Evolutionary conservation across 2,329 filamentous ascomycete species (phyloP), one percentile per base, ranked within the genome.

Genomic region (Exophiala aquamarina): DNA sequence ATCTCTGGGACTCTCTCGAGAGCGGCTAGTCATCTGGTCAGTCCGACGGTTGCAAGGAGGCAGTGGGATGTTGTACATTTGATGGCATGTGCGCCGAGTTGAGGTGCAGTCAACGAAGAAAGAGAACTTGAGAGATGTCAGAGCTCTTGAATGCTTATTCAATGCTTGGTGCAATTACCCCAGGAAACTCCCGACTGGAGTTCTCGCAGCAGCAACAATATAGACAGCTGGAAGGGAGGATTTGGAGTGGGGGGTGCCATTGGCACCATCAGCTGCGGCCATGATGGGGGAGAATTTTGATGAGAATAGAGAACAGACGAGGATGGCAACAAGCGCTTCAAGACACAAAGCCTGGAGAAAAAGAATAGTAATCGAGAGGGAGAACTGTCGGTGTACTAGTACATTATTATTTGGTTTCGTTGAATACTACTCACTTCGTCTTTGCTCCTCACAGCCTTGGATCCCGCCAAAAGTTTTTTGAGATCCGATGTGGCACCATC

Each of bases 101-200:
- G 86, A 54, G 83, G 82, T 49, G 93, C 93, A 66, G 77, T 89
- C 67, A 94, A 78, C 70, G 87, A 91, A 53, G 90, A 90, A 47
- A 98, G 82, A 52, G 90, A 92, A 67, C 91, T 95, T 66, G 61
- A 56, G 32, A 18, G 32, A 19, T 37, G 35, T 37, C 8, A 37
- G 45, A 53, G 29, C 23, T n/a, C 44, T 23, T 6, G 6, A 11
- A 6, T 26, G 11, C 23, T 26, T 11, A 6, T 26, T 6, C 11
- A 26, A 26, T 26, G 23, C 23, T 26, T 26, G 21, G 44, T 49
- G 49, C 51, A 59, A 79, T 69, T 72, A 95, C 89, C 93, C 93
- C 64, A 95, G 82, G 74, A 98, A 98, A 58, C 88, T 91, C 63
- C 93, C 93, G 58, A 95, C 79, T 43, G 93, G 93, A 57, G 93